Evolutionary conservation across 805 yeast species (phyloP), one percentile per base, ranked within the genome.

Genomic region (Candida sakaeoensis): DNA sequence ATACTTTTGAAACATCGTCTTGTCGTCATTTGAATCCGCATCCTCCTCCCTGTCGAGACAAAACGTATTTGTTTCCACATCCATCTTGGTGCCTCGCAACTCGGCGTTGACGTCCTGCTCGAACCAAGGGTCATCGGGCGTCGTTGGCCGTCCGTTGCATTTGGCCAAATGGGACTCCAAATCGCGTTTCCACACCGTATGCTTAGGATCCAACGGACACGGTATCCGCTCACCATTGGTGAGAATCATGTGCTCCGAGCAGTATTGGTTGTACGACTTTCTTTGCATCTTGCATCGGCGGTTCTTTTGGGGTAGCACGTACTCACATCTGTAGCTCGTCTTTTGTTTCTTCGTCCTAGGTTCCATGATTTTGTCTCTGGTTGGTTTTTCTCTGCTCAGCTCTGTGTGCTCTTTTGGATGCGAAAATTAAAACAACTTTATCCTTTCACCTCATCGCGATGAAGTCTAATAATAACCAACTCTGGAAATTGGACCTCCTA

Each of bases 141-240:
- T 61, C 37, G 57, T 65, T 41, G 51, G 65, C 33, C 61, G 55
- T 15, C 75, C 71, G 46, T 74, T 77, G 56, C 96, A 88, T 53
- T 77, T 79, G 41, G 61, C 65, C 36, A 80, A 37, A 58, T 88
- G 96, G 13, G 51, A 58, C 4, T 64, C 56, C 30, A 86, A 55
- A 38, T 75, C 79, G 31, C 69, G 66, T 35, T 67, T 67, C 87
- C 86, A 82, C 0, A 88, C 79, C 1, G 82, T 74, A 56, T 88
- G 96, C 2, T 76, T 71, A 2, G 82, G 78, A 57, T 87, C 95
- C 21, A 82, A 54, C 0, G 96, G 88, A 60, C 96, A 88, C 5
- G 80, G 77, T 0, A 88, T 71, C 41, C 95, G 61, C 5, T 53
- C 54, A 52, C 47, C 57, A 47, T 17, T 42, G 31, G 49, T 55